phyloP scores from a whole-genome alignment of 2,329 filamentous ascomycete species.

The Seiridium cupressi region DNA sequence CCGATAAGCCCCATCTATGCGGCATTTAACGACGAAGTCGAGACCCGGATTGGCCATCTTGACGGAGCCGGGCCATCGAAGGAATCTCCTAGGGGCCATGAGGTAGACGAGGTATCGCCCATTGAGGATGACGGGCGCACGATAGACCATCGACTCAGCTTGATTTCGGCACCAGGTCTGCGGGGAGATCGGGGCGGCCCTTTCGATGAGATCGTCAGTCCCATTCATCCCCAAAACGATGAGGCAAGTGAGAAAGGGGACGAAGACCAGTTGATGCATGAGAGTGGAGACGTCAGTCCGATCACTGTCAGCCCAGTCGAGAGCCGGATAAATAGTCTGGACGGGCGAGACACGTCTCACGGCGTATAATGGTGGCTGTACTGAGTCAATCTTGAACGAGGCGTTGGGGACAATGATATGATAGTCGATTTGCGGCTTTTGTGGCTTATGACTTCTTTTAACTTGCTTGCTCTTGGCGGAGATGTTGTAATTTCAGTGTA shows the following conservation, averaged over 20 bases:
- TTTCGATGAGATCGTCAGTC: constrained; percentile 1
- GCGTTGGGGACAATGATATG: not conserved
- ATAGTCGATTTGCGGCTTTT: no score
- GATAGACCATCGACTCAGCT: constrained; percentile 4
- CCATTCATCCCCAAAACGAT: not conserved
- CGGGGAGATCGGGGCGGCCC: not conserved
- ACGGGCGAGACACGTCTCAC: not conserved
- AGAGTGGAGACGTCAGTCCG: constrained; percentile 1
- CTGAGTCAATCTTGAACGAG: not conserved
- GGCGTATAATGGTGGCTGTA: not conserved
- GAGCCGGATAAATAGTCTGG: constrained; percentile 8
- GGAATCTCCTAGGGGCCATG: not conserved
- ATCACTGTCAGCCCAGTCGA: constrained; percentile 9
- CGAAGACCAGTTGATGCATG: not conserved
- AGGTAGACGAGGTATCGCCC: not conserved
- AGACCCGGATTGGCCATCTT: constrained; percentile 5
- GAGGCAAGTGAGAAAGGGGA: not conserved
- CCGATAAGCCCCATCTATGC: constrained; percentile 24
- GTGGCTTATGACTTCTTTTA: not conserved
- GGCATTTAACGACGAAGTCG: constrained; percentile 15
- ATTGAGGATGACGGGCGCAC: not conserved
- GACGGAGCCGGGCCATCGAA: not conserved
- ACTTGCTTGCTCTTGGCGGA: not conserved
- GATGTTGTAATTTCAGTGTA: no score
- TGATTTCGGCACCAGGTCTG: constrained; percentile 1